phyloP scores from a whole-genome alignment of 331 rosid species.

The Prunus yedoensis region DNA sequence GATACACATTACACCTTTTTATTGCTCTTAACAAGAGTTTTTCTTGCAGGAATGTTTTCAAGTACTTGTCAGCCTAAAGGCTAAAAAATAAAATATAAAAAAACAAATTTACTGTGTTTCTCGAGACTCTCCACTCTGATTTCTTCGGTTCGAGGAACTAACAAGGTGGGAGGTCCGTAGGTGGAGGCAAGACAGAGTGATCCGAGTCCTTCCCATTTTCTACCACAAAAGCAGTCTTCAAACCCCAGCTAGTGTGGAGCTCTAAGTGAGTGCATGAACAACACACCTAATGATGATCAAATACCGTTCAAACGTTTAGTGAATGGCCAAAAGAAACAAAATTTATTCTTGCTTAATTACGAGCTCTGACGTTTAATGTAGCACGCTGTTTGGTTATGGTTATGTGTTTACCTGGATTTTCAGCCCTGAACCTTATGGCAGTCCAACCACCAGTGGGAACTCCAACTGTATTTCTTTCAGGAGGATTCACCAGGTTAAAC shows the following conservation, averaged over 20 bases:
- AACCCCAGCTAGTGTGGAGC: slow-evolving; percentile 42
- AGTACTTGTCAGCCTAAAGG: background rate
- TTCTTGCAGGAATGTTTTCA: background rate
- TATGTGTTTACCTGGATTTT: slow-evolving; percentile 56
- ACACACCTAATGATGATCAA: slow-evolving; percentile 30
- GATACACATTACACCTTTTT: background rate
- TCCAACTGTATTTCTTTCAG: slow-evolving; percentile 62
- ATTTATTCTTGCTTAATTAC: background rate
- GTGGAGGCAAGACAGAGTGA: slow-evolving; percentile 35
- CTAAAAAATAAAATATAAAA: background rate
- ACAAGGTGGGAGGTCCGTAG: slow-evolving; percentile 41
- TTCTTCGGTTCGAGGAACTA: background rate
- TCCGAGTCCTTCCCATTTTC: slow-evolving; percentile 28
- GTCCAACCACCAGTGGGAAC: slow-evolving; percentile 73
- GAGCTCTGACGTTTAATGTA: background rate
- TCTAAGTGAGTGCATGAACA: slow-evolving; percentile 48
- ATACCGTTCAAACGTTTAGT: background rate
- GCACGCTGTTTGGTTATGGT: background rate
- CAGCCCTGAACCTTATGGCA: slow-evolving; percentile 63
- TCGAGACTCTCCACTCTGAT: background rate
- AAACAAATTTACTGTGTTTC: background rate
- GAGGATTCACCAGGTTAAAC: slow-evolving; percentile 55
- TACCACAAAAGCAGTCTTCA: slow-evolving; percentile 40
- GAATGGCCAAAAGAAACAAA: background rate
- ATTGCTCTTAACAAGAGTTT: background rate